Evolutionary conservation across 768 basidiomycete species (phyloP), one percentile per base, ranked within the genome.

Genomic region (Tulasnella sp.): DNA sequence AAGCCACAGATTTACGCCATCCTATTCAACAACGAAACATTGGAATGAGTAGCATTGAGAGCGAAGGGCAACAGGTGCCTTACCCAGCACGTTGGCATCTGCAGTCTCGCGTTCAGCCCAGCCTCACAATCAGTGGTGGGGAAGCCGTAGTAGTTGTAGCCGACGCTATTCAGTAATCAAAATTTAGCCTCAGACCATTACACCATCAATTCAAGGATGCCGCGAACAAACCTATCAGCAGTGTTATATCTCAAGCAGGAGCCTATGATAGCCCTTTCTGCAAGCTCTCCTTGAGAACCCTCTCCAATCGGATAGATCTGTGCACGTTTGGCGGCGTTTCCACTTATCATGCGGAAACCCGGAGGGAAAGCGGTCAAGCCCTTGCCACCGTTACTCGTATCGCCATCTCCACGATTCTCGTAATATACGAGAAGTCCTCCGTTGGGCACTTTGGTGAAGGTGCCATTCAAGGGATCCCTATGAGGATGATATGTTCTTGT

Each of bases 121-220:
- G 73, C 70, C 60, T 75, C 74, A 56, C 75, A 77, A 60, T 76
- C 70, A 1, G 75, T 76, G 26, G 66, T 72, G 1, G 76, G 76
- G 65, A 76, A 77, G 4, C 75, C 75, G 34, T 38, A 38, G 15
- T 38, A 38, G 15, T 38, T 15, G 15, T 38, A 38, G 5, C 34
- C 34, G 7, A 15, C 15, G 15, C 34, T 38, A n/a, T n/a, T n/a
- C n/a, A n/a, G n/a, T n/a, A n/a, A n/a, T n/a, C n/a, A n/a, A n/a
- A n/a, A n/a, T n/a, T n/a, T n/a, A n/a, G n/a, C n/a, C n/a, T n/a
- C n/a, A n/a, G n/a, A n/a, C n/a, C n/a, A n/a, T n/a, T n/a, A n/a
- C n/a, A n/a, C n/a, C n/a, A n/a, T n/a, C n/a, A n/a, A n/a, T n/a
- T n/a, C n/a, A n/a, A n/a, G n/a, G 34, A 38, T 38, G 52, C 9